A percentile compares a stretch with the other conserved stretches of the same genome.
These are phyloP conservation scores for Cornus controversa DNA, from an alignment of 148 eudicot species.

Conservation along the genomic window DNA sequence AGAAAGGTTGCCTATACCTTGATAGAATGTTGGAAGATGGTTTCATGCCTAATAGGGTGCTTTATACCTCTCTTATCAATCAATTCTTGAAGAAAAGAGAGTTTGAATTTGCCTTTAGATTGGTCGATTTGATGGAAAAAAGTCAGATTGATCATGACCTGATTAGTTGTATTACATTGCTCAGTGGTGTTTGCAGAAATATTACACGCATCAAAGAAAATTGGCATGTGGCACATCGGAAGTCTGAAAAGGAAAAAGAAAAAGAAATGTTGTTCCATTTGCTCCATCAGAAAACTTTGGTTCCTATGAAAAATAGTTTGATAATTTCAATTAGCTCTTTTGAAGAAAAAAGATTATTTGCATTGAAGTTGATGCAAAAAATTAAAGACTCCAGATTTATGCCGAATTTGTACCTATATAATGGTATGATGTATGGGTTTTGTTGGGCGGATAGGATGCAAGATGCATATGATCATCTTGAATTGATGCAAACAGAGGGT, in stretches of 20 bases:
- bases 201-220: not conserved
- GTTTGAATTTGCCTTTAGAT: constrained; percentile 35
- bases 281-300: constrained; percentile 24
- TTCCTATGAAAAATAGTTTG: constrained; percentile 7
- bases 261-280: constrained; percentile 30
- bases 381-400: constrained; percentile 8
- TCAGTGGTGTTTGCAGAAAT: constrained; percentile 41
- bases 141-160: constrained; percentile 32
- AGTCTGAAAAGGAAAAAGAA: constrained; percentile 15
- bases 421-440: constrained; percentile 37
- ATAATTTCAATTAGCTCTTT: constrained; percentile 19
- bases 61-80: constrained; percentile 45
- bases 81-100: constrained; percentile 41
- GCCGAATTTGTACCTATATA: constrained; percentile 41
- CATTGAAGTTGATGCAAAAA: constrained; percentile 20
- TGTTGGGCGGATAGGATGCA: constrained; percentile 34
- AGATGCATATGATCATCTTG: constrained; percentile 34
- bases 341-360: constrained; percentile 25
- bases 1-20: constrained; percentile 35
- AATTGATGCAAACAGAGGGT: constrained; percentile 35
- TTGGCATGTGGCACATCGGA: constrained; percentile 18
- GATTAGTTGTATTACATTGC: constrained; percentile 31
- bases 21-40: constrained; percentile 43
- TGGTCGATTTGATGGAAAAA: constrained; percentile 41
- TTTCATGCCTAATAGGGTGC: constrained; percentile 37